phyloP scores from a whole-genome alignment of 2,329 filamentous ascomycete species.

The Sphaerulina musiva region DNA sequence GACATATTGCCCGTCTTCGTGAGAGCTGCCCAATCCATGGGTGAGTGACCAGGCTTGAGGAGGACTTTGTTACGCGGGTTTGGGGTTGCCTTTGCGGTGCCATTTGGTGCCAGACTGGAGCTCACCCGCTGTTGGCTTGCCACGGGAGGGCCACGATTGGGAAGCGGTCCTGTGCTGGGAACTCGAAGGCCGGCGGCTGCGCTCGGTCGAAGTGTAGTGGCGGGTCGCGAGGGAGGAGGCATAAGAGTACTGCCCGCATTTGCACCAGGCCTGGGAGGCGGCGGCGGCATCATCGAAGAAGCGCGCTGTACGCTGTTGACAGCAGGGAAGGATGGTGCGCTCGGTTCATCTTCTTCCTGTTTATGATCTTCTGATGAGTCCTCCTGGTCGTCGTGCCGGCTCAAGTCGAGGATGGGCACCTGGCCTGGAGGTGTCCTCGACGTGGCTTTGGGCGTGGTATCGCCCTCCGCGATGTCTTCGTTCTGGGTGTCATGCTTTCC shows the following conservation, averaged over 20 bases:
- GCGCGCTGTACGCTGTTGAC: conserved; percentile 43
- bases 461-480: conserved; percentile 19
- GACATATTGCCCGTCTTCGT: conserved; percentile 52
- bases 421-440: conserved; percentile 10
- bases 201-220: conserved; percentile 18
- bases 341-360: conserved; percentile 1
- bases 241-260: conserved; percentile 21
- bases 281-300: conserved; percentile 31
- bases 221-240: conserved; percentile 26
- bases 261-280: conserved; percentile 29
- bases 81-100: conserved; percentile 34
- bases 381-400: conserved; percentile 30
- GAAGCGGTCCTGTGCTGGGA: conserved; percentile 44
- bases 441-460: conserved; percentile 31
- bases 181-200: conserved; percentile 38
- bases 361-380: conserved; percentile 16
- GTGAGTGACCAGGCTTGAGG: conserved; percentile 84
- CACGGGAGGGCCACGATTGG: conserved; percentile 39
- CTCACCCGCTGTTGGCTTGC: conserved; percentile 38
- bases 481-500: conserved; percentile 7
- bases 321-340: conserved; percentile 41
- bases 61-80: conserved; percentile 59
- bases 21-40: conserved; percentile 89
- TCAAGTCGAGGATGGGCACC: conserved; percentile 27
- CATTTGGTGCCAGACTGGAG: conserved; percentile 28